Conservation (phyloP, 371 early-diverging fungal species). For the Coemansia sp. region DNA sequence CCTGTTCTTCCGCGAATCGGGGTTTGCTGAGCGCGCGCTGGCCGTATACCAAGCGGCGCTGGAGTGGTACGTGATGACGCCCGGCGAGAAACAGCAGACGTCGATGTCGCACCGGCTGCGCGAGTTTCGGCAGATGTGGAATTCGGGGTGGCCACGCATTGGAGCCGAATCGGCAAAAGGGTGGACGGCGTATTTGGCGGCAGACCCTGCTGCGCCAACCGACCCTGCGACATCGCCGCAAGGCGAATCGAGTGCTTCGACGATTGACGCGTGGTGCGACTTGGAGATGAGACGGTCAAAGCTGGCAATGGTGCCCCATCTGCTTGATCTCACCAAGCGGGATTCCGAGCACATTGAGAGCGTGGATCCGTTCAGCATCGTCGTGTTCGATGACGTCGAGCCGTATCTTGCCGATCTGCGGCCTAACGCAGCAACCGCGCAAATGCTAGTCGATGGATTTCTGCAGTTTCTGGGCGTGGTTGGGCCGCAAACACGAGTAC, state of each 20-base stretch:
- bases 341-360: neutral
- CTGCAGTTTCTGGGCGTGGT: conserved; percentile 36
- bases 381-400: conserved; percentile 36
- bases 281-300: neutral
- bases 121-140: conserved; percentile 30
- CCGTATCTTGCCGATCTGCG: conserved; percentile 25
- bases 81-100: neutral
- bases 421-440: conserved; percentile 8
- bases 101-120: conserved; percentile 13
- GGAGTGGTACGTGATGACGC: conserved; percentile 32
- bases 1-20: conserved; percentile 27
- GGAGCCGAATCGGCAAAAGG: conserved; percentile 5
- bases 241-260: neutral
- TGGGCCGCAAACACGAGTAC: conserved; percentile 20
- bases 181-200: neutral
- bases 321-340: neutral
- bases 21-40: conserved; percentile 21
- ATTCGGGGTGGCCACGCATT: conserved; percentile 23
- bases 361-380: conserved; percentile 23
- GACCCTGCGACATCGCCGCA: neutral
- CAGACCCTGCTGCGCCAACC: neutral
- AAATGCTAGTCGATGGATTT: conserved; percentile 11
- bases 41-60: conserved; percentile 32
- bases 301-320: neutral
- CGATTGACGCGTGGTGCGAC: neutral